A percentile compares a stretch with the other conserved stretches of the same genome.
Evolutionary conservation across 345 rosid species (phyloP).

Genomic region (Schrenkiella parvula): DNA sequence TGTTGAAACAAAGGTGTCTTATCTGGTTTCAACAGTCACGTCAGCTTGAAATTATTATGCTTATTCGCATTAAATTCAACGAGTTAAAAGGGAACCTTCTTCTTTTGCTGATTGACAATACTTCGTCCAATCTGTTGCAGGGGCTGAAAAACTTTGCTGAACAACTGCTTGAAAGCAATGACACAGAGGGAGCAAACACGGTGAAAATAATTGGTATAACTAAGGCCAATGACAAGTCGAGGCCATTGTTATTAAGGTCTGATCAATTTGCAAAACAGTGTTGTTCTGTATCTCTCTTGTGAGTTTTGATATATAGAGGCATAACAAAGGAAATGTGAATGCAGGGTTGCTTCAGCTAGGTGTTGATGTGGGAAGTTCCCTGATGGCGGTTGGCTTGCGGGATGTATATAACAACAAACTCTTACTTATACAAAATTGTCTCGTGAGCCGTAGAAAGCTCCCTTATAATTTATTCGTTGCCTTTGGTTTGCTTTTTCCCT

Average conservation of each 20-base stretch:
- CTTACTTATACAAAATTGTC: constrained; percentile 11
- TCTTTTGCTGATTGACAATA: constrained; percentile 9
- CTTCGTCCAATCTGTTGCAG: background rate
- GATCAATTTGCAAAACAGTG: constrained; percentile 3
- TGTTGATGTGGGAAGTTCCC: constrained; percentile 25
- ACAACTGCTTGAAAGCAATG: constrained; percentile 18
- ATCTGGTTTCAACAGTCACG: background rate
- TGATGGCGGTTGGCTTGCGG: constrained; percentile 21
- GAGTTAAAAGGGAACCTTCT: background rate
- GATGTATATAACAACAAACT: constrained; percentile 25
- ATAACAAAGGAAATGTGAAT: constrained; percentile 1
- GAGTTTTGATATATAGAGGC: background rate
- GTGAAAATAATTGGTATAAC: constrained; percentile 16
- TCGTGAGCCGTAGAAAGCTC: constrained; percentile 25
- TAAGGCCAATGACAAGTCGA: constrained; percentile 18
- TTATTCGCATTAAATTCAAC: background rate
- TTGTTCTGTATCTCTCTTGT: background rate
- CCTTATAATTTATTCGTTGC: background rate
- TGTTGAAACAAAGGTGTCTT: constrained; percentile 27
- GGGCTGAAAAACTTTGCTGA: constrained; percentile 30
- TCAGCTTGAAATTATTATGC: background rate
- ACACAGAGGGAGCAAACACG: background rate
- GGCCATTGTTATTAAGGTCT: constrained; percentile 30
- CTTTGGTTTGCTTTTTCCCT: background rate
- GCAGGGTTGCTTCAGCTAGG: constrained; percentile 30